phyloP scores from a whole-genome alignment of 768 basidiomycete species.

The Rhodotorula babjevae region DNA sequence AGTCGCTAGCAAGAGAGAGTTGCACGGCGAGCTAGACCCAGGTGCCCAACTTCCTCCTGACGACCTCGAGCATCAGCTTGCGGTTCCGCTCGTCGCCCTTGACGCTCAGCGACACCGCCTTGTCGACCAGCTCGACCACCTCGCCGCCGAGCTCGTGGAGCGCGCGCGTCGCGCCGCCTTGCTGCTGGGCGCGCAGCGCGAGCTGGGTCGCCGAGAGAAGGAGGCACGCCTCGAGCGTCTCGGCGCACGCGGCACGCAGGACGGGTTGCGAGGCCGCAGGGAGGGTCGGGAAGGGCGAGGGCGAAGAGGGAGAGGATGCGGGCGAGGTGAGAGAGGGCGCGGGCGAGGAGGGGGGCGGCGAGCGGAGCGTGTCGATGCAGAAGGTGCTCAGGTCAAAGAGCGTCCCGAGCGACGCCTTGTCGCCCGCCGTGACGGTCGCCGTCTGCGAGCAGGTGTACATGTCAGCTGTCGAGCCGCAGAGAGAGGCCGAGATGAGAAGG shows the following conservation, averaged over 20 bases:
- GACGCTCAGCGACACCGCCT: conserved; percentile 2
- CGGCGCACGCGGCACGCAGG: conserved; percentile 12
- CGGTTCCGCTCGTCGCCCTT: background rate
- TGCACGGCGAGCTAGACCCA: background rate
- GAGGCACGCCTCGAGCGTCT: conserved; percentile 35
- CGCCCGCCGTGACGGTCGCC: conserved; percentile 74
- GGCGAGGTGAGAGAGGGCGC: conserved; percentile 49
- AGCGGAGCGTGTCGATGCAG: conserved; percentile 66
- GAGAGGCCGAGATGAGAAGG: background rate
- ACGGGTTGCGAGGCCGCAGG: background rate
- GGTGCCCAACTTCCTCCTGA: background rate
- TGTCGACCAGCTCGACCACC: conserved; percentile 17
- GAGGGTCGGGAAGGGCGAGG: conserved; percentile 4
- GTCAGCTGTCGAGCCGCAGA: background rate
- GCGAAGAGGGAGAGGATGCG: conserved; percentile 29
- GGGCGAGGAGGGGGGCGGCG: conserved; percentile 56
- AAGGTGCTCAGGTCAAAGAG: conserved; percentile 77
- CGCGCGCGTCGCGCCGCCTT: conserved; percentile 2
- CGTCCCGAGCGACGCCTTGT: conserved; percentile 78
- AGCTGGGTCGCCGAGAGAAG: conserved; percentile 36
- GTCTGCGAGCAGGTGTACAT: conserved; percentile 55
- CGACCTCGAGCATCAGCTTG: conserved; percentile 8
- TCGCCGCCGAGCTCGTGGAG: conserved; percentile 19
- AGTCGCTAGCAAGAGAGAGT: background rate
- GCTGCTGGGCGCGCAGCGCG: conserved; percentile 13